phyloP scores from a whole-genome alignment of 805 yeast genomes.

The Candida saitoana region DNA sequence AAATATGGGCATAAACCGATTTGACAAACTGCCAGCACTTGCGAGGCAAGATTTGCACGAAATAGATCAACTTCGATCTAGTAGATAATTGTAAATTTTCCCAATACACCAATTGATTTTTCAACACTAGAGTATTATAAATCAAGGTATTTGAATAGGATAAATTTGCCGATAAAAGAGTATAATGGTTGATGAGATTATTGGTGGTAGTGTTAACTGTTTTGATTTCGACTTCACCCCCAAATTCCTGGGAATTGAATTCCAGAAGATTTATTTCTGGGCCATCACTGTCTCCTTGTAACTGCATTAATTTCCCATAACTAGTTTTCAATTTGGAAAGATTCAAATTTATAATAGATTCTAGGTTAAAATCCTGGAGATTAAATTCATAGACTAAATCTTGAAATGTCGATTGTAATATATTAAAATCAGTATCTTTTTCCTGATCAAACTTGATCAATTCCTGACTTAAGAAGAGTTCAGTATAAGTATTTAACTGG shows the following conservation, averaged over 20 bases:
- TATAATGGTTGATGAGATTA: slow-evolving; percentile 21
- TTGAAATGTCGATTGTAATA: slow-evolving; percentile 19
- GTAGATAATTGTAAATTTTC: slow-evolving; percentile 21
- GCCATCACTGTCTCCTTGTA: background rate
- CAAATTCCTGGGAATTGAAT: background rate
- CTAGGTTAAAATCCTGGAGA: slow-evolving; percentile 17
- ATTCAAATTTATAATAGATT: slow-evolving; percentile 9
- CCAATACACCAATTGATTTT: slow-evolving; percentile 36
- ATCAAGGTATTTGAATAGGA: slow-evolving; percentile 31
- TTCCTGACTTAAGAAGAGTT: slow-evolving; percentile 18
- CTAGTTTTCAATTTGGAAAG: slow-evolving; percentile 10
- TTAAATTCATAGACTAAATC: slow-evolving; percentile 18
- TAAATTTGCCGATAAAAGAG: slow-evolving; percentile 19
- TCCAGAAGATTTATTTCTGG: background rate
- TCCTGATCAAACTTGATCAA: slow-evolving; percentile 7
- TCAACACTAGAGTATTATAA: slow-evolving; percentile 28
- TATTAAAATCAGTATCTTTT: slow-evolving; percentile 5
- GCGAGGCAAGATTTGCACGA: slow-evolving; percentile 33
- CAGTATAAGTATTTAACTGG: slow-evolving; percentile 19
- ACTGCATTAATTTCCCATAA: slow-evolving; percentile 7
- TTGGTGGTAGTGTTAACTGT: slow-evolving; percentile 6
- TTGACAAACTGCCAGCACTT: slow-evolving; percentile 16
- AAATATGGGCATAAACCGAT: slow-evolving; percentile 3
- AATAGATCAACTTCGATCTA: slow-evolving; percentile 25
- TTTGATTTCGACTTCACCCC: background rate